phyloP scores from a whole-genome alignment of 345 rosid species.

The Noccaea bulbosa region DNA sequence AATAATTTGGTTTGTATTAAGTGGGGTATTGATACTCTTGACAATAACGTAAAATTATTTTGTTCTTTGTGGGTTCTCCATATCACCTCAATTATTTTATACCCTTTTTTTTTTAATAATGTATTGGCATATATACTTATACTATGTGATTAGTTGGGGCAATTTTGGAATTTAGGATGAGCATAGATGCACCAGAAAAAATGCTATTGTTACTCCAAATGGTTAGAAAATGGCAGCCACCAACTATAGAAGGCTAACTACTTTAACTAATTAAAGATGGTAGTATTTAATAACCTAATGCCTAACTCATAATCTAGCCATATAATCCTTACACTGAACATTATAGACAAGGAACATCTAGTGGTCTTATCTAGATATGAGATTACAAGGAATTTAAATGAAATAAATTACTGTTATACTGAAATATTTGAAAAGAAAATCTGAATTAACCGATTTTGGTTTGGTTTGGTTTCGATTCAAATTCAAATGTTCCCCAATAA shows the following conservation, averaged over 20 bases:
- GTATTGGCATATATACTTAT: slow-evolving; percentile 33
- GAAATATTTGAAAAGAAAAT: too few relatives aligned
- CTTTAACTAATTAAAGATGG: slow-evolving; percentile 29
- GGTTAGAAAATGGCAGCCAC: slow-evolving; percentile 47
- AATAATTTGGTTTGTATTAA: slow-evolving; percentile 30
- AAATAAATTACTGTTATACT: not conserved
- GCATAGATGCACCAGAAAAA: not conserved
- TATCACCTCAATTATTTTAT: slow-evolving; percentile 32
- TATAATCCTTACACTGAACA: not conserved
- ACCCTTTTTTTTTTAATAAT: not conserved
- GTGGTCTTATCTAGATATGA: slow-evolving; percentile 2
- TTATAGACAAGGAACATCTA: not conserved
- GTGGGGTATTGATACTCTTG: slow-evolving; percentile 44
- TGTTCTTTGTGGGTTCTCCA: slow-evolving; percentile 16
- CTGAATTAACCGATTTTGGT: too few relatives aligned
- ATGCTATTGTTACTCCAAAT: slow-evolving; percentile 17
- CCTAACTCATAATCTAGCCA: slow-evolving; percentile 7
- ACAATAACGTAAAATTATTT: not conserved
- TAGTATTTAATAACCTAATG: slow-evolving; percentile 15
- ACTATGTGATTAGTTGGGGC: slow-evolving; percentile 24
- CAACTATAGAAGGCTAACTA: slow-evolving; percentile 35
- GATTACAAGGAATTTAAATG: not conserved
- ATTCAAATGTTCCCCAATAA: too few relatives aligned
- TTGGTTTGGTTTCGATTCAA: too few relatives aligned
- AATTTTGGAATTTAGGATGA: slow-evolving; percentile 24